Evolutionary conservation across 139 green algal genomes (phyloP).

Genomic region (Ulvella scutata): DNA sequence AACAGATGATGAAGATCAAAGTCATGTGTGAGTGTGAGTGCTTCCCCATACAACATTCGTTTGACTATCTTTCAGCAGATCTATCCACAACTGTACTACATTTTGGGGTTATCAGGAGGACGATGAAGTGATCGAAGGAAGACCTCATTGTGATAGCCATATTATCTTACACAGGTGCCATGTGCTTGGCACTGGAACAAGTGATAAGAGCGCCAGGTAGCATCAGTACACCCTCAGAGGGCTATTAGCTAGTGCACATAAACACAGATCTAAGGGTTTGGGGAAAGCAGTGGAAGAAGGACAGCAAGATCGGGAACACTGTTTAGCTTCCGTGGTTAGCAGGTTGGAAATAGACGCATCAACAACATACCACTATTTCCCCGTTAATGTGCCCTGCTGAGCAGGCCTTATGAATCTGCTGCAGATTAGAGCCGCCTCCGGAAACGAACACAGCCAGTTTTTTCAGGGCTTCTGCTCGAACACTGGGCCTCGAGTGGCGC

Average conservation of each 20-base stretch:
- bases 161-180: too few relatives aligned
- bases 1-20: too few relatives aligned
- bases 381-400: conserved; percentile 47
- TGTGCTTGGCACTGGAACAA: too few relatives aligned
- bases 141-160: too few relatives aligned
- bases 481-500: too few relatives aligned
- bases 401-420: conserved; percentile 58
- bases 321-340: not conserved
- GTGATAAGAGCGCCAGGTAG: not conserved
- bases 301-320: not conserved
- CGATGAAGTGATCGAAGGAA: too few relatives aligned
- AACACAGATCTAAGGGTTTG: not conserved
- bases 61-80: too few relatives aligned
- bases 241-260: not conserved
- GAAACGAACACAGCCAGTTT: conserved; percentile 76
- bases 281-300: not conserved
- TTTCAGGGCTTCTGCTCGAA: too few relatives aligned
- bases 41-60: too few relatives aligned
- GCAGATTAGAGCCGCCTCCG: conserved; percentile 82
- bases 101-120: too few relatives aligned
- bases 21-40: too few relatives aligned
- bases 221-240: not conserved
- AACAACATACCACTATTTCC: conserved; percentile 23
- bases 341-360: not conserved
- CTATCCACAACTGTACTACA: too few relatives aligned